phyloP scores from a whole-genome alignment of 495 filamentous ascomycete genomes.

The Xylaria castorea region DNA sequence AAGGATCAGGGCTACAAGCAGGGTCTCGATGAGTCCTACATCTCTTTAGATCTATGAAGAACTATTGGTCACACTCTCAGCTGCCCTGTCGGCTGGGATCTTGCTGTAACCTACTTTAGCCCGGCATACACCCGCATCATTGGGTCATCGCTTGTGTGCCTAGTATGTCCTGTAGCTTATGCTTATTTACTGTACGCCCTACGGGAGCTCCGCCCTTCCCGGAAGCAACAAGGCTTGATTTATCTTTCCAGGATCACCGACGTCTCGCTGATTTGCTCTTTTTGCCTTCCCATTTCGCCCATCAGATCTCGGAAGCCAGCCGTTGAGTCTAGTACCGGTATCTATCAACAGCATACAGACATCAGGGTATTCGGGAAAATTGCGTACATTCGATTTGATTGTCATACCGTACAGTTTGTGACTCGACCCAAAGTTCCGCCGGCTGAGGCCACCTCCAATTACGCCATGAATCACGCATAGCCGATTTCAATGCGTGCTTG shows the following conservation, averaged over 20 bases:
- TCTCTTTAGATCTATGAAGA: background rate
- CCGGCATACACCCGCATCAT: constrained; percentile 26
- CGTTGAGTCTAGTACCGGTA: background rate
- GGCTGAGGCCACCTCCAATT: background rate
- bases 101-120: constrained; percentile 9
- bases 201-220: constrained; percentile 16
- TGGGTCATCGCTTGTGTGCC: constrained; percentile 30
- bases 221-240: constrained; percentile 8
- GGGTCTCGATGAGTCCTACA: constrained; percentile 4
- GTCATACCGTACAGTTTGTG: constrained; percentile 2
- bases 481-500: constrained; percentile 2
- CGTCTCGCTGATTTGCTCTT: background rate
- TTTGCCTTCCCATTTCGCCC: background rate
- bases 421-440: background rate
- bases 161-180: constrained; percentile 23
- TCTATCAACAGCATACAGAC: background rate
- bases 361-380: background rate
- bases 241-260: background rate
- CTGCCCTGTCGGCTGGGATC: constrained; percentile 4
- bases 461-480: constrained; percentile 16
- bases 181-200: constrained; percentile 32
- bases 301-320: background rate
- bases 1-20: constrained; percentile 10
- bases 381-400: background rate
- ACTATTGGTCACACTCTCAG: constrained; percentile 8